Evolutionary conservation across 352 stramenopile genomes (phyloP), one percentile per base, ranked within the genome.

Genomic region (Phytophthora lateralis): DNA sequence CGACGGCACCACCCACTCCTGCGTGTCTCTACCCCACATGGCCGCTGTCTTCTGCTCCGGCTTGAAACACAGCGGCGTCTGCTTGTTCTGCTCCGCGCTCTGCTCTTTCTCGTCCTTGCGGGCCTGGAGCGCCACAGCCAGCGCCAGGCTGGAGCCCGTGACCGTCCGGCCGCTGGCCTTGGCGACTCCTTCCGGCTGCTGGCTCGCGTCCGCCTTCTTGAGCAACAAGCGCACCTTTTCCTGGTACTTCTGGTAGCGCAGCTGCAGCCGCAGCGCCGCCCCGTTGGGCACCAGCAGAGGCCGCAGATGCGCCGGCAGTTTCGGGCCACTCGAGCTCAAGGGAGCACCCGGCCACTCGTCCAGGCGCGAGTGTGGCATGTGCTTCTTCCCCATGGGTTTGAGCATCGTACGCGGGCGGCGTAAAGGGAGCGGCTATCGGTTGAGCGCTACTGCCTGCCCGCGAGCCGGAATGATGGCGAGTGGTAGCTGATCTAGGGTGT

Each of bases 211-310:
- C n/a, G 66, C 62, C 42, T 88, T 88, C 53, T 82, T 86, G 26
- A 93, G 66, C 20, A 90, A 58, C 35, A 68, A 27, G 27, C 81
- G 77, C 57, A 88, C 72, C 55, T 89, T 89, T 10, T 85, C 68
- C 51, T 89, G 79, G 70, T 90, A 89, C 45, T 81, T 77, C 42
- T 82, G 80, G 66, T 93, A 93, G 37, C 80, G 81, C 60, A 86
- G 48, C 61, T 91, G 84, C 57, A 93, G 87, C 24, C 84, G 73
- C 64, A 82, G 37, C 20, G 83, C 81, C 20, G 79, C 70, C 10
- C 62, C 63, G 43, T 83, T 70, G 34, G 64, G 68, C 43, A 77
- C 66, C 30, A 80, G 70, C 8, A 83, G 66, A 18, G 78, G 71
- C 21, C 62, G 63, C 42, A 75, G 37, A 41, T 57, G 67, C 9